phyloP scores from a whole-genome alignment of 192 early-diverging fungal species.

The Linnemannia hyalina region DNA sequence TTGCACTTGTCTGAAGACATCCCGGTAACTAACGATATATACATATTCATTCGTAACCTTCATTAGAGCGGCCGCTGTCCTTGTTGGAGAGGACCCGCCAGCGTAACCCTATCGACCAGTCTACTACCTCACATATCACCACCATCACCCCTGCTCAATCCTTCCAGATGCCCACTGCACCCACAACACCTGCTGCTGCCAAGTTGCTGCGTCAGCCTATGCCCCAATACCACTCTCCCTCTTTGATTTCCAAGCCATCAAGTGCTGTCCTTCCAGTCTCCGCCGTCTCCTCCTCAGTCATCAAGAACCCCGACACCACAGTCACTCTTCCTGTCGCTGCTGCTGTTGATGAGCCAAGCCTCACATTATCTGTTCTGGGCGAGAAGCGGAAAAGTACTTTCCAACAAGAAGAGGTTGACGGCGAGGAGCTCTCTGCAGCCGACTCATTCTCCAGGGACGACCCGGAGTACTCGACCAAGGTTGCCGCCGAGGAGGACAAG shows the following conservation, averaged over 20 bases:
- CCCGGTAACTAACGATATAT: not conserved
- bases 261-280: constrained; percentile 12
- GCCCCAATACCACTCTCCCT: constrained; percentile 18
- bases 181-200: constrained; percentile 42
- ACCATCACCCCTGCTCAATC: constrained; percentile 2
- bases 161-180: constrained; percentile 12
- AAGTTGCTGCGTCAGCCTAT: constrained; percentile 39
- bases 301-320: not conserved
- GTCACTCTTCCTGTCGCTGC: not conserved
- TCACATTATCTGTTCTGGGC: not conserved
- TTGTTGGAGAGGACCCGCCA: constrained; percentile 52
- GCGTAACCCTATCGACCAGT: constrained; percentile 34
- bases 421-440: constrained; percentile 12
- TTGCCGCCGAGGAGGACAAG: constrained; percentile 85
- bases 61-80: constrained; percentile 20
- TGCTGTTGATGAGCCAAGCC: not conserved
- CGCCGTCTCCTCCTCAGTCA: not conserved
- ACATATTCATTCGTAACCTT: not conserved
- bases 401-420: not conserved
- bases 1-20: not conserved
- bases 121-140: not conserved
- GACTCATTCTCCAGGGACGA: constrained; percentile 45
- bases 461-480: constrained; percentile 33
- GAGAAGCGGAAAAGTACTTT: not conserved
- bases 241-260: not conserved